Base-by-base conservation (phyloP, 495 filamentous ascomycete genomes). In the Trichocladium antarcticum region DNA sequence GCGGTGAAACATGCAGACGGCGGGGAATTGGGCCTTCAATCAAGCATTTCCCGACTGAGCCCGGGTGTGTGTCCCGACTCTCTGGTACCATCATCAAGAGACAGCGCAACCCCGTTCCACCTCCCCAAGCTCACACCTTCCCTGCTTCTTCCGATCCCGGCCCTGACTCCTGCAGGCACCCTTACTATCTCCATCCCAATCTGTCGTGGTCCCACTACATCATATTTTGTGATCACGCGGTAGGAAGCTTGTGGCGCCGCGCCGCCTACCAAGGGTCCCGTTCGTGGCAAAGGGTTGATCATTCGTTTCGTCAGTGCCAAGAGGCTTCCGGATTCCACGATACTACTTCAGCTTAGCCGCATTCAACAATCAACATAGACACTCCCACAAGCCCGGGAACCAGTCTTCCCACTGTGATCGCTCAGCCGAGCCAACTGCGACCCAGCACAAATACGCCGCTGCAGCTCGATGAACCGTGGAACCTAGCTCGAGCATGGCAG, bases 1-100 rank as follows among this genome's bases (percentile, higher is more conserved):
- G 10, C 40, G 35, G 41, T 19, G 35, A 50, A 34, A 50, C 48
- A 44, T 45, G 41, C 48, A 50, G 10, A 17, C 36, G n/a, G 47
- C 47, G 39, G 40, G 47, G 40, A 42, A 16, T 49, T 42, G 17
- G 5, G 22, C 14, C 19, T n/a, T n/a, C 19, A 27, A 11, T 22
- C 20, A 5, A 29, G 5, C 27, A 5, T 10, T 5, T 5, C 10
- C 27, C 27, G 27, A 29, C 5, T 29, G 5, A 10, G 27, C 27
- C 45, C 14, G 24, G 16, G 12, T 34, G 14, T n/a, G 12, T n/a
- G 46, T 34, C 46, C 47, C 39, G 36, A 29, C 24, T 42, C 46
- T 12, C 22, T 37, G 46, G 46, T 27, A 42, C 40, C 46, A 49
- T 41, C 17, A n/a, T 27, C 24, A 27, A 27, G 24, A 8, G 24